These are phyloP conservation scores for Fusarium robinianum DNA, from an alignment of 2,329 filamentous ascomycete genomes.

Conservation along the genomic window DNA sequence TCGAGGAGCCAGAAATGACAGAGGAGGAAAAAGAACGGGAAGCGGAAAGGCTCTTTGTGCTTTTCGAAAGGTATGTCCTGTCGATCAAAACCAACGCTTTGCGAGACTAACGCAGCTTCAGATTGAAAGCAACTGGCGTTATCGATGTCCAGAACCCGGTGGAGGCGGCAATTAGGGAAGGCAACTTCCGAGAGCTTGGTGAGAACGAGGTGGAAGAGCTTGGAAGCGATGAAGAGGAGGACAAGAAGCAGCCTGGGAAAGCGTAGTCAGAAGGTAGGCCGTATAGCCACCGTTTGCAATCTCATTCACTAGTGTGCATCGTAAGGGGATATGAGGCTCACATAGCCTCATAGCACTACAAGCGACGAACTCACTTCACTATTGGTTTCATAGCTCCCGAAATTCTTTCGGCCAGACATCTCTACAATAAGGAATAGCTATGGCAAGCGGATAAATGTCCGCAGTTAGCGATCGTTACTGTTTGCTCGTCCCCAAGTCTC, in stretches of 20 bases:
- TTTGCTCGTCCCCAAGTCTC: no score
- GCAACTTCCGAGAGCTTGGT: conserved; percentile 70
- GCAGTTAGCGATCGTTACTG: no score
- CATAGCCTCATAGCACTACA: no score
- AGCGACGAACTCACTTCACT: no score
- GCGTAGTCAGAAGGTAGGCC: neutral
- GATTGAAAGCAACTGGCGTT: conserved; percentile 73
- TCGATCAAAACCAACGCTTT: neutral
- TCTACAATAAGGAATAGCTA: no score
- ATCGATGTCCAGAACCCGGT: conserved; percentile 81
- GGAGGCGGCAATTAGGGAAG: conserved; percentile 68
- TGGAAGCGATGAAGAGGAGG: conserved; percentile 30
- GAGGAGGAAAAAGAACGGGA: conserved; percentile 90
- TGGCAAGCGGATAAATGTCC: no score
- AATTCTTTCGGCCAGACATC: no score
- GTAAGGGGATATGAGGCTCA: no score
- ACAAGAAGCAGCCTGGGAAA: neutral
- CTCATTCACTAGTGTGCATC: no score
- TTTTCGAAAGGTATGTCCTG: conserved; percentile 75
- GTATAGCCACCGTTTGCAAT: no score
- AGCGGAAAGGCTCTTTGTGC: conserved; percentile 83
- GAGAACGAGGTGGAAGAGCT: conserved; percentile 56
- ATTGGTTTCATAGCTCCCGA: no score
- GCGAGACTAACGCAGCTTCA: conserved; percentile 35
- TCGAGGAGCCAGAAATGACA: conserved; percentile 74